Evolutionary conservation across 1,284 basidiomycete genomes (phyloP).

Genomic region (Taiwanofungus camphoratus): DNA sequence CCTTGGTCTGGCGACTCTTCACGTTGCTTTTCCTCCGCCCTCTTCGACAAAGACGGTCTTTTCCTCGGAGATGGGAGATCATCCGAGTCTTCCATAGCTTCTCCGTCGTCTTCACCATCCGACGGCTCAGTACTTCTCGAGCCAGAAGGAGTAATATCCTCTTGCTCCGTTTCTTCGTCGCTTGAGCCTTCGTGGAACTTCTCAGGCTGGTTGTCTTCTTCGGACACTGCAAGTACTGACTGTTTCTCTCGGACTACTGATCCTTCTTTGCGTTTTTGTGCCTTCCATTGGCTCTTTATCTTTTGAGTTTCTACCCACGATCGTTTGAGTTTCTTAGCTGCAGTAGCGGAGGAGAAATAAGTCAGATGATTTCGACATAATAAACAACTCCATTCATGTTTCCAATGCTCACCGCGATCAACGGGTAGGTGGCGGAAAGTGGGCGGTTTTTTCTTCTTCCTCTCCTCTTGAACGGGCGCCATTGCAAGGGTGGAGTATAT

Average conservation of each 20-base stretch:
- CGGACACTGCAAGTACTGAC: constrained; percentile 12
- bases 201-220: constrained; percentile 11
- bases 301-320: constrained; percentile 70
- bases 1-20: constrained; percentile 8
- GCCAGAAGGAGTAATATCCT: constrained; percentile 6
- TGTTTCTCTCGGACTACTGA: constrained; percentile 21
- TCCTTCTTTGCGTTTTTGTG: constrained; percentile 63
- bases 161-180: constrained; percentile 1
- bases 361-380: not conserved
- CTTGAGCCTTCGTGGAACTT: constrained; percentile 8
- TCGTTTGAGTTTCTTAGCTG: constrained; percentile 70
- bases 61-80: constrained; percentile 8
- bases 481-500: not conserved
- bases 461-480: constrained; percentile 10
- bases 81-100: constrained; percentile 11
- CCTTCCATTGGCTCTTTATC: constrained; percentile 72
- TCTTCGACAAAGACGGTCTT: constrained; percentile 3
- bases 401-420: constrained; percentile 56
- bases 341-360: constrained; percentile 2
- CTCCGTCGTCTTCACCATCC: constrained; percentile 13
- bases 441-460: constrained; percentile 57
- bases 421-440: constrained; percentile 63
- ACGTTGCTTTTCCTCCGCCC: not conserved
- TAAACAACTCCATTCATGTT: constrained; percentile 1
- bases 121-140: not conserved